A percentile compares a stretch with the other conserved stretches of the same genome.
Conservation (phyloP, 2,329 filamentous ascomycete genomes). For the Apiospora pterosperma region DNA sequence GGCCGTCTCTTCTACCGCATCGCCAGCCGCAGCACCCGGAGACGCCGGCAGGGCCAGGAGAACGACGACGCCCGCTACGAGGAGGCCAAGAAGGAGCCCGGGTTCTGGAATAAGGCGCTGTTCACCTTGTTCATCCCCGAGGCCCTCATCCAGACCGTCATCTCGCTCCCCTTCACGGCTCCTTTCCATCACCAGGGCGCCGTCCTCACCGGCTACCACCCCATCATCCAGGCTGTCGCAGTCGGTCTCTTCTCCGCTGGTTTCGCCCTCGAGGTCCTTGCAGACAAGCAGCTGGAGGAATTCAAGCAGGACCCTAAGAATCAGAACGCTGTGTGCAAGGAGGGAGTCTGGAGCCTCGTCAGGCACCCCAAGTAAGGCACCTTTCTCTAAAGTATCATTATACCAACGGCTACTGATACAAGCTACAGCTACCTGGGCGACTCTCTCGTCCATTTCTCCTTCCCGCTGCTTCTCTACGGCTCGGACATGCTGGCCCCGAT, state of each 20-base stretch:
- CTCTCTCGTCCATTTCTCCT: slow-evolving; percentile 54
- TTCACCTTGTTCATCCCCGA: slow-evolving; percentile 55
- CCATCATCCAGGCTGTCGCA: slow-evolving; percentile 35
- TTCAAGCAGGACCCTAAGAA: slow-evolving; percentile 39
- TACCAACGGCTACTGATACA: too few relatives aligned
- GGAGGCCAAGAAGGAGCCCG: slow-evolving; percentile 44
- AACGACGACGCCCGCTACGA: slow-evolving; percentile 54
- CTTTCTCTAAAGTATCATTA: background rate
- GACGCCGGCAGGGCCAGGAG: slow-evolving; percentile 29
- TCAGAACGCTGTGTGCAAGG: slow-evolving; percentile 39
- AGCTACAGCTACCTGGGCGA: slow-evolving; percentile 63
- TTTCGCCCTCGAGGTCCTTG: slow-evolving; percentile 51
- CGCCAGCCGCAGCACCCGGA: slow-evolving; percentile 41
- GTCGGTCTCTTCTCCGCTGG: slow-evolving; percentile 56
- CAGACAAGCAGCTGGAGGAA: slow-evolving; percentile 52
- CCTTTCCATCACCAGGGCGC: slow-evolving; percentile 43
- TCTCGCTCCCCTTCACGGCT: slow-evolving; percentile 53
- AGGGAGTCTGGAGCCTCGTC: slow-evolving; percentile 61
- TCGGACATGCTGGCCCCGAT: slow-evolving; percentile 52
- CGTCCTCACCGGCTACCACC: slow-evolving; percentile 29
- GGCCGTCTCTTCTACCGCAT: slow-evolving; percentile 53
- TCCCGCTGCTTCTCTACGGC: slow-evolving; percentile 53
- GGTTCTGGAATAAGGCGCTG: slow-evolving; percentile 56
- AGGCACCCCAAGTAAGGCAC: slow-evolving; percentile 56
- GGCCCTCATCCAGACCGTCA: slow-evolving; percentile 52